A percentile compares a stretch with the other conserved stretches of the same genome.
phyloP scores from a whole-genome alignment of 306 rosid genomes.

The Pyrus betulifolia region DNA sequence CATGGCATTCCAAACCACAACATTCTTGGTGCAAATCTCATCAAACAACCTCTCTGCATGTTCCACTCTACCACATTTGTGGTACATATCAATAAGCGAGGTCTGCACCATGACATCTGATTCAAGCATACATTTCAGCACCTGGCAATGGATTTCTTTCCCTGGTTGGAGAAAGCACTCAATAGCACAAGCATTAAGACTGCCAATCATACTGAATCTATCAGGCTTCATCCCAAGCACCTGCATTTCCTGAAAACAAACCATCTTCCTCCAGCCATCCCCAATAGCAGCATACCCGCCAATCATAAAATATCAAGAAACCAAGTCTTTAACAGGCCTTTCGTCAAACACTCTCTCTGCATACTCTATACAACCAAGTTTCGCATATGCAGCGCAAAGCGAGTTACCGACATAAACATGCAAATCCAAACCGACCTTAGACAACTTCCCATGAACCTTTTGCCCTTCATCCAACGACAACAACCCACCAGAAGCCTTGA shows the following conservation, averaged over 20 bases:
- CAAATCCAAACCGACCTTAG: conserved; percentile 40
- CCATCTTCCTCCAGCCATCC: conserved; percentile 25
- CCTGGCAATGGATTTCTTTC: conserved; percentile 41
- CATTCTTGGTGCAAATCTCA: conserved; percentile 22
- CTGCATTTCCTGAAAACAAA: conserved; percentile 37
- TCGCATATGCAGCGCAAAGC: conserved; percentile 38
- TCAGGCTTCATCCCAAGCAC: conserved; percentile 33
- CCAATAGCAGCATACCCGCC: conserved; percentile 31
- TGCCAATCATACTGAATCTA: conserved; percentile 31
- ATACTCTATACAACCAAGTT: conserved; percentile 28
- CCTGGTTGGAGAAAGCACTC: conserved; percentile 20
- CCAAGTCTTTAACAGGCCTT: conserved; percentile 40
- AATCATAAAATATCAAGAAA: conserved; percentile 55
- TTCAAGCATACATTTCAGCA: conserved; percentile 33
- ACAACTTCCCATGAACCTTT: conserved; percentile 36
- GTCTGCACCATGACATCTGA: conserved; percentile 41
- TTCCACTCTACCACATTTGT: conserved; percentile 34
- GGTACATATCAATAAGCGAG: conserved; percentile 45
- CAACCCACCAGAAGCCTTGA: conserved; percentile 44
- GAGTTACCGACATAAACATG: conserved; percentile 42
- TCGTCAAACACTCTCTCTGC: conserved; percentile 43
- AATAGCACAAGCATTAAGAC: conserved; percentile 40
- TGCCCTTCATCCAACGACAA: conserved; percentile 19
- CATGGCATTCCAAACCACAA: conserved; percentile 58
- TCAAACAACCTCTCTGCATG: conserved; percentile 40